Percentiles rank a stretch among this genome's conserved stretches.
These are phyloP conservation scores for Cladosporium halotolerans DNA, from an alignment of 2,329 filamentous ascomycete genomes.

Conservation along the genomic window DNA sequence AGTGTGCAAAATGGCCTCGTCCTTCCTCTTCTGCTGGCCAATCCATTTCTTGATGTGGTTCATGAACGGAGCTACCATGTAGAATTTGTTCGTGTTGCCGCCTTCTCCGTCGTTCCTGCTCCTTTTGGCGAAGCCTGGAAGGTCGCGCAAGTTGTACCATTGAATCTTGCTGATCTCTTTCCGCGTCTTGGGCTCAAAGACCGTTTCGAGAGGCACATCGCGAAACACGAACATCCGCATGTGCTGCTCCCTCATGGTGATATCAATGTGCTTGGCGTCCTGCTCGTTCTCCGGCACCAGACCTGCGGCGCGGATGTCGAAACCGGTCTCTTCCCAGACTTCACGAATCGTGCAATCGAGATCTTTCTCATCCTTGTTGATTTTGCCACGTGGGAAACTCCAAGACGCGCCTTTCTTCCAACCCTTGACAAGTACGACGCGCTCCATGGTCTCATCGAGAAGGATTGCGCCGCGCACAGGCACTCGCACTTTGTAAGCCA, in stretches of 20 bases:
- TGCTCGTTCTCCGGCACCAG: conserved; percentile 63
- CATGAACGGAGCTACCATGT: conserved; percentile 95
- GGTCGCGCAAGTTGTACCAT: conserved; percentile 86
- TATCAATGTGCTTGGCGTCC: conserved; percentile 75
- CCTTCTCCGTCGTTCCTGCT: conserved; percentile 56
- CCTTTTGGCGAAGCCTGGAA: conserved; percentile 72
- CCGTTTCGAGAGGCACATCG: conserved; percentile 76
- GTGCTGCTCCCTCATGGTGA: conserved; percentile 87
- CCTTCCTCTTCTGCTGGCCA: conserved; percentile 70
- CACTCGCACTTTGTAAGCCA: conserved; percentile 89
- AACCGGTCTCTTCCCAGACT: conserved; percentile 93
- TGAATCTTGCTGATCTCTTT: conserved; percentile 97
- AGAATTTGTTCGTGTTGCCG: conserved; percentile 79
- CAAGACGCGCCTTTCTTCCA: conserved; percentile 97
- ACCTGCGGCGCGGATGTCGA: conserved; percentile 69
- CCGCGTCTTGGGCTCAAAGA: conserved; percentile 82
- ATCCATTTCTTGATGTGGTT: conserved; percentile 86
- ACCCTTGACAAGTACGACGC: conserved; percentile 86
- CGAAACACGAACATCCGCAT: conserved; percentile 89
- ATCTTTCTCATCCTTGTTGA: conserved; percentile 94
- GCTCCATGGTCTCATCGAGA: conserved; percentile 90
- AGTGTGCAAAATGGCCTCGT: conserved; percentile 28
- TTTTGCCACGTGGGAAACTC: conserved; percentile 96
- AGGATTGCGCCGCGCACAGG: conserved; percentile 92
- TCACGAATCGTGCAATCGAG: conserved; percentile 89